phyloP scores from a whole-genome alignment of 2,329 filamentous ascomycete genomes.

The Arachnopeziza araneosa region DNA sequence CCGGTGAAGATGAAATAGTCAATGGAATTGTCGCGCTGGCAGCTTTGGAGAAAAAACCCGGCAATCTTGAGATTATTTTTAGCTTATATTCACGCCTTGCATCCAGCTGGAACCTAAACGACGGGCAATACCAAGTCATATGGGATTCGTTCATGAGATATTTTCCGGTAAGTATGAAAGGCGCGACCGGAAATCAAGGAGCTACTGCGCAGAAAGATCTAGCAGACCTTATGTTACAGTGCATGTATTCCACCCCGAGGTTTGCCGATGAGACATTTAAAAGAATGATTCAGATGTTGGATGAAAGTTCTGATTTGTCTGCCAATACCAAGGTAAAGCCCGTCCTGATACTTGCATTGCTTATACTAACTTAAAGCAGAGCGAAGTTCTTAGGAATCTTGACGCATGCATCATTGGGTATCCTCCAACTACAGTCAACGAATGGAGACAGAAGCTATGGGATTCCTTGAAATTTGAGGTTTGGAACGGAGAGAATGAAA shows the following conservation, averaged over 20 bases:
- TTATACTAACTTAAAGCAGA: slow-evolving; percentile 21
- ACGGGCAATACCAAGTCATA: slow-evolving; percentile 12
- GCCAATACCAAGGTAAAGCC: slow-evolving; percentile 26
- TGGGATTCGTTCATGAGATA: slow-evolving; percentile 27
- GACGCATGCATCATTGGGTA: slow-evolving; percentile 18
- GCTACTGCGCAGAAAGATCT: slow-evolving; percentile 19
- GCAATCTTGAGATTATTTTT: slow-evolving; percentile 24
- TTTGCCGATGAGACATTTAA: slow-evolving; percentile 23
- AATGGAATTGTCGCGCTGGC: slow-evolving; percentile 21
- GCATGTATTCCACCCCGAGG: slow-evolving; percentile 23
- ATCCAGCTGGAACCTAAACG: slow-evolving; percentile 15
- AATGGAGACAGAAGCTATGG: slow-evolving; percentile 26
- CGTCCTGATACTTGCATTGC: background rate
- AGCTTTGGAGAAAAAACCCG: slow-evolving; percentile 25
- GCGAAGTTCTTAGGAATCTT: slow-evolving; percentile 23
- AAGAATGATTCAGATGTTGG: slow-evolving; percentile 21
- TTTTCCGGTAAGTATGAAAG: slow-evolving; percentile 26
- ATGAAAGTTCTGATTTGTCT: slow-evolving; percentile 20
- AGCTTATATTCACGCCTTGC: slow-evolving; percentile 20
- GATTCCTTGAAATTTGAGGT: slow-evolving; percentile 31
- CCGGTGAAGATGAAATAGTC: slow-evolving; percentile 16
- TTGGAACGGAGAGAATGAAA: slow-evolving; percentile 29
- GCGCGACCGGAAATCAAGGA: slow-evolving; percentile 7
- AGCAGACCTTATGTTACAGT: slow-evolving; percentile 19
- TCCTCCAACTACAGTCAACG: slow-evolving; percentile 9